Base-by-base conservation (phyloP, 345 rosid species). In the Durio zibethinus region DNA sequence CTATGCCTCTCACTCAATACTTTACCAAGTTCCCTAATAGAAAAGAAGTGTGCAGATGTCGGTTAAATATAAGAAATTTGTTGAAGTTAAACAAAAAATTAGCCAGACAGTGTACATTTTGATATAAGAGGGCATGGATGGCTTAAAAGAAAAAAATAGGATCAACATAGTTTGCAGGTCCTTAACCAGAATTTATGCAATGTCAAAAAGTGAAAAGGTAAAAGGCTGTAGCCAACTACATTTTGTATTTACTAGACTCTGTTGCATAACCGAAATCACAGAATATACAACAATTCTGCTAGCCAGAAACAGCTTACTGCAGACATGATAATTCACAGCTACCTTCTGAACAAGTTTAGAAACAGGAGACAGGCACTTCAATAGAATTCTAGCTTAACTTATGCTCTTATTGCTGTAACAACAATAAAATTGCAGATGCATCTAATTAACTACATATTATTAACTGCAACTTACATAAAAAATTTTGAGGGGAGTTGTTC, bases 391-490 rank as follows among this genome's bases (percentile, higher is more conserved):
- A 40, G 16, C 21, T 40, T 0, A 70, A 63, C 45, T 12, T 29
- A 43, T 23, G 62, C 23, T 40, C 2, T 68, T 68, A 25, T 7
- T 27, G 10, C 11, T 16, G 72, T 27, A 25, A 15, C 56, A 23
- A 45, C n/a, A 47, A 47, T 47, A 47, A 54, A 27, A 16, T 69
- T 16, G 57, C 40, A 47, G 73, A 73, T 71, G 57, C 50, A 21
- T 56, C 67, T 50, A 12, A 53, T 20, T 33, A 75, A 65, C 50
- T 31, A 75, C 12, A 40, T 5, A 63, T 20, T 38, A 82, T 57
- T 31, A 35, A 52, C 69, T 45, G 72, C 31, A 36, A 82, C 96
- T 87, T 82, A 89, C 97, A 81, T 83, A 84, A 81, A 90, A 84
- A 3, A 73, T 14, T 78, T 85, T 89, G 77, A 87, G 79, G 64